Base-by-base conservation (phyloP, 257 asterid genomes). In the Solanum lycopersicoides region DNA sequence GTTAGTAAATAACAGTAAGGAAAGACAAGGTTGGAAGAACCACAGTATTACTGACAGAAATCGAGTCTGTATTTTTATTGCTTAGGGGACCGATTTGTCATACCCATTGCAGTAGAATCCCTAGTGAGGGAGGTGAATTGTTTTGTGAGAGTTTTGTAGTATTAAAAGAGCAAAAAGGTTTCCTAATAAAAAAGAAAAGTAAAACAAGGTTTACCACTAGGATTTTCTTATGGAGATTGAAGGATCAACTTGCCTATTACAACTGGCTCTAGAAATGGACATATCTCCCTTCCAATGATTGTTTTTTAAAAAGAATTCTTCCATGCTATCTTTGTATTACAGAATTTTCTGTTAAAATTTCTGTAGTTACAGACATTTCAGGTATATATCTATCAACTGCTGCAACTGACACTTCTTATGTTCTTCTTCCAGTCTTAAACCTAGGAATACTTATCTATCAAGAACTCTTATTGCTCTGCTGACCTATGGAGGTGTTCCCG, bases 401-500 rank as follows among this genome's bases (percentile, higher is more conserved):
- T 53, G 83, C 25, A 42, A 73, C 72, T 72, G 83, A 71, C 85
- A 84, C 88, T 37, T 86, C 69, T 89, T 20, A 44, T 79, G 8
- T 87, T 89, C 87, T 87, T 89, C 87, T 91, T 93, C 86, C 95
- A 96, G 98, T 89, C 88, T 47, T 87, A 94, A 89, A 86, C 98
- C 99, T 25, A 90, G 88, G 87, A 92, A 91, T 87, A 85, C 74
- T 74, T 83, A 32, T 85, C 90, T 96, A 5, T 96, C 99, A 12
- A 96, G 89, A 88, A 28, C 88, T 86, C 89, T 96, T 91, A 96
- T 94, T 91, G 92, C 98, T 47, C 96, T 96, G 39, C 88, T 96
- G 89, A 91, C 88, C 91, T 94, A 94, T 87, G 98, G 98, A 50
- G 96, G 95, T 75, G 95, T 96, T 83, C 96, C 98, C 1, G 83